Conservation (phyloP, 1,139 yeast species). For the Blastobotrys raffinosifermentans region DNA sequence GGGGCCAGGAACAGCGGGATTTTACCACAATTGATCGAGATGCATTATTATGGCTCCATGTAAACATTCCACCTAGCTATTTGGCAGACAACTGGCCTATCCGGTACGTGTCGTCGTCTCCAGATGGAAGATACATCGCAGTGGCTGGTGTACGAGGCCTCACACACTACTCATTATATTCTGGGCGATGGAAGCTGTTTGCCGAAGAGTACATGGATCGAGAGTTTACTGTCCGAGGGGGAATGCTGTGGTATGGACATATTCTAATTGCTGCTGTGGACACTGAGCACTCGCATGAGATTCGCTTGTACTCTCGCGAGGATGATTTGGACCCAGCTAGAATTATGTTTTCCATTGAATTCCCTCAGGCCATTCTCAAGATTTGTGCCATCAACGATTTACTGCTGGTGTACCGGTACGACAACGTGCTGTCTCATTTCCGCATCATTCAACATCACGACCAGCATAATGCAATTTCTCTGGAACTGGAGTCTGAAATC, state of each 20-base stretch:
- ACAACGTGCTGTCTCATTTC: constrained; percentile 29
- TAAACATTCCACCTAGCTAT: constrained; percentile 36
- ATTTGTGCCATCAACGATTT: constrained; percentile 27
- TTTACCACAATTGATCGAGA: constrained; percentile 35
- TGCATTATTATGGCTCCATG: constrained; percentile 36
- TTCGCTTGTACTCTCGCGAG: constrained; percentile 36
- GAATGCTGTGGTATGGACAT: constrained; percentile 39
- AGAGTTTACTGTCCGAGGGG: constrained; percentile 38
- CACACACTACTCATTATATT: constrained; percentile 35
- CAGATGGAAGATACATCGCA: constrained; percentile 40
- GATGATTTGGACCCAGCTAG: constrained; percentile 29
- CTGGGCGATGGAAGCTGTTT: constrained; percentile 40
- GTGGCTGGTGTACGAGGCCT: constrained; percentile 39
- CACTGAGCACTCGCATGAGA: constrained; percentile 26
- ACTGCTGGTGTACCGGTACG: constrained; percentile 31
- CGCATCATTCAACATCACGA: constrained; percentile 14
- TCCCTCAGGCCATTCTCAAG: constrained; percentile 28
- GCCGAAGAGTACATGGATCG: constrained; percentile 32
- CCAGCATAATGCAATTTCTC: constrained; percentile 14
- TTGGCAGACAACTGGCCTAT: constrained; percentile 40
- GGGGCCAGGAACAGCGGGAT: constrained; percentile 37
- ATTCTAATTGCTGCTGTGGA: constrained; percentile 34
- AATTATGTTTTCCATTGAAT: constrained; percentile 21
- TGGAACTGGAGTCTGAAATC: constrained; percentile 28
- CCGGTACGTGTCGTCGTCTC: constrained; percentile 32